Evolutionary conservation across 2,329 filamentous ascomycete species (phyloP).

Genomic region (Phyllosticta paracitricarpa): DNA sequence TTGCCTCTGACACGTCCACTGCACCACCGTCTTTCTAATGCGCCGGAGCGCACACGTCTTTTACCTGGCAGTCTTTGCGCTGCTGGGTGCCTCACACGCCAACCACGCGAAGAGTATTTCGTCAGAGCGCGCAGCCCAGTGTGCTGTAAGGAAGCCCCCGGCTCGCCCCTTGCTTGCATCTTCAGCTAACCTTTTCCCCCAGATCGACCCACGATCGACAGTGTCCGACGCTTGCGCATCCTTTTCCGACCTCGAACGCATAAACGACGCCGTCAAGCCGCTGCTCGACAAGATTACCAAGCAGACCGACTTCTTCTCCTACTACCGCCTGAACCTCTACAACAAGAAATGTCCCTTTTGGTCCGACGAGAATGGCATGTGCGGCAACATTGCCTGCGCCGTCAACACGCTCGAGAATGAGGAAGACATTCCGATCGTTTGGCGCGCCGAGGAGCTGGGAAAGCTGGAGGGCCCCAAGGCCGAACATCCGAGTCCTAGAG

Average conservation of each 20-base stretch:
- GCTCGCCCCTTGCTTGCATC: constrained; percentile 15
- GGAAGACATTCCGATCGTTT: constrained; percentile 82
- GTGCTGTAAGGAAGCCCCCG: constrained; percentile 41
- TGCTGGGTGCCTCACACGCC: constrained; percentile 42
- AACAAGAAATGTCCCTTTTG: constrained; percentile 94
- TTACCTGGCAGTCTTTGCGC: constrained; percentile 52
- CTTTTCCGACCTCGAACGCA: constrained; percentile 75
- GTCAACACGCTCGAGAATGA: constrained; percentile 94
- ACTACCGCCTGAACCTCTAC: constrained; percentile 91
- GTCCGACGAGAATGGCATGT: constrained; percentile 87
- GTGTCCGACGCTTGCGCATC: constrained; percentile 92
- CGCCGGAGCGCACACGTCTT: constrained; percentile 45
- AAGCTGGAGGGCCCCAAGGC: constrained; percentile 87
- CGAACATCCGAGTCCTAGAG: constrained; percentile 69
- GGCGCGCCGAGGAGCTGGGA: constrained; percentile 83
- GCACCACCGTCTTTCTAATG: constrained; percentile 28
- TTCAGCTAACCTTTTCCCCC: constrained; percentile 14
- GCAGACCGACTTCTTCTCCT: constrained; percentile 93
- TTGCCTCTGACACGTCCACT: constrained; percentile 15
- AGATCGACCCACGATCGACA: constrained; percentile 83
- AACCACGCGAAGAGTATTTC: constrained; percentile 22
- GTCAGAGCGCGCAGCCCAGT: constrained; percentile 38
- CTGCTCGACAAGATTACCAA: constrained; percentile 70
- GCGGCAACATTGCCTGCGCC: constrained; percentile 91
- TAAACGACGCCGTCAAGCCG: constrained; percentile 70